Percentiles rank a stretch among this genome's conserved stretches.
Conservation (phyloP, 2,329 filamentous ascomycete species). For the Penicillium sp. region DNA sequence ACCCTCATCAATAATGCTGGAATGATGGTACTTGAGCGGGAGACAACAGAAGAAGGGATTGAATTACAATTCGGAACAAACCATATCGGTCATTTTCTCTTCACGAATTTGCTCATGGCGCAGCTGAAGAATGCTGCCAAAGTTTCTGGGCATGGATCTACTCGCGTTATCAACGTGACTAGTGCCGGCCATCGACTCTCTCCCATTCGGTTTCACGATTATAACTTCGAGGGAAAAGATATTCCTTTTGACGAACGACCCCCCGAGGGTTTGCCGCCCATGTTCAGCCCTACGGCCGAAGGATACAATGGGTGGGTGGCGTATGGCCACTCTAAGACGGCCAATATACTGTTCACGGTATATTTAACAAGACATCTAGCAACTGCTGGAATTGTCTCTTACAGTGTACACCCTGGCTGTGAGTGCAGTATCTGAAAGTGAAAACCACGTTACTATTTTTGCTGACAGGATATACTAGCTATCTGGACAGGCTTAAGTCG, state of each 20-base stretch:
- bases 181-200: constrained; percentile 30
- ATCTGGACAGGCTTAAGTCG: constrained; percentile 31
- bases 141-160: constrained; percentile 3
- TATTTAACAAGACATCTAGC: constrained; percentile 35
- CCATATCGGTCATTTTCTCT: constrained; percentile 40
- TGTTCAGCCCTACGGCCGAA: constrained; percentile 12
- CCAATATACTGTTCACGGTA: constrained; percentile 52
- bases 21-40: constrained; percentile 32
- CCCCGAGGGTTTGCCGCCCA: constrained; percentile 12
- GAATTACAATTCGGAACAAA: constrained; percentile 41
- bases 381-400: constrained; percentile 38
- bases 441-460: not conserved
- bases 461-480: constrained; percentile 5
- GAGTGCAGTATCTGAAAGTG: constrained; percentile 1
- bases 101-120: constrained; percentile 35
- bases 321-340: constrained; percentile 57
- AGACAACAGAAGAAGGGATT: constrained; percentile 34
- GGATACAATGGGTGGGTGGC: constrained; percentile 41
- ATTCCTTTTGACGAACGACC: constrained; percentile 13
- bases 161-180: constrained; percentile 19
- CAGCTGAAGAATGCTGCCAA: constrained; percentile 26
- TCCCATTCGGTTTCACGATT: constrained; percentile 35
- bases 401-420: constrained; percentile 47
- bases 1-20: constrained; percentile 41
- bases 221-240: constrained; percentile 26